phyloP scores from a whole-genome alignment of 306 rosid species.

The Canavalia ensiformis region DNA sequence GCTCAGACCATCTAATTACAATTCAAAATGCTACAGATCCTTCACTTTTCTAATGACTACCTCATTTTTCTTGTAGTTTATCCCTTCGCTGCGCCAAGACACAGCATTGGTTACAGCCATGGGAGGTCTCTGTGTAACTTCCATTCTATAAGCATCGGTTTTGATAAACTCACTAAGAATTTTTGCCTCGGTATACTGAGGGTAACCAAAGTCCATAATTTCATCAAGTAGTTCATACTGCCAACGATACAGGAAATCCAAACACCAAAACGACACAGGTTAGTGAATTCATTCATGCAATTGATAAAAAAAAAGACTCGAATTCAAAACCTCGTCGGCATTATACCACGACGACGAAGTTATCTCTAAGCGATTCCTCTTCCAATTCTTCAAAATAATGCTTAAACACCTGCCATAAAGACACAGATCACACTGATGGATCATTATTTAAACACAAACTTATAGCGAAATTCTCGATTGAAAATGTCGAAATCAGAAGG shows the following conservation, averaged over 20 bases:
- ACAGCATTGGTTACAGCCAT: constrained; percentile 99
- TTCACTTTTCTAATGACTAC: constrained; percentile 51
- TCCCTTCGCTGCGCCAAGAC: constrained; percentile 98
- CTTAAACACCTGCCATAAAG: constrained; percentile 77
- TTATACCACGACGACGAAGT: constrained; percentile 94
- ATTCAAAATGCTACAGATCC: not conserved
- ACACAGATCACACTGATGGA: constrained; percentile 20
- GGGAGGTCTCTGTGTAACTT: constrained; percentile 96
- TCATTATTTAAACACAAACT: not conserved
- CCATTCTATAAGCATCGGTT: constrained; percentile 98
- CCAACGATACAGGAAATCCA: constrained; percentile 37
- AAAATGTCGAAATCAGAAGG: constrained; percentile 8
- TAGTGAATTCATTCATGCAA: constrained; percentile 24
- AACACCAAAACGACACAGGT: constrained; percentile 10
- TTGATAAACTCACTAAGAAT: constrained; percentile 95
- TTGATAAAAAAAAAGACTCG: no score
- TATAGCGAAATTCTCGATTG: not conserved
- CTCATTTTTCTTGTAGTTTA: constrained; percentile 93
- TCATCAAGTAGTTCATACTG: constrained; percentile 89
- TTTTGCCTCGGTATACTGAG: constrained; percentile 95
- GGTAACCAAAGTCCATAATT: constrained; percentile 98
- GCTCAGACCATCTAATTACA: constrained; percentile 37
- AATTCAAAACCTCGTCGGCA: not conserved
- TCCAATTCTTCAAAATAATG: constrained; percentile 91
- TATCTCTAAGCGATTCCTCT: constrained; percentile 94